phyloP scores from a whole-genome alignment of 331 rosid species.

The Ulmus americana region DNA sequence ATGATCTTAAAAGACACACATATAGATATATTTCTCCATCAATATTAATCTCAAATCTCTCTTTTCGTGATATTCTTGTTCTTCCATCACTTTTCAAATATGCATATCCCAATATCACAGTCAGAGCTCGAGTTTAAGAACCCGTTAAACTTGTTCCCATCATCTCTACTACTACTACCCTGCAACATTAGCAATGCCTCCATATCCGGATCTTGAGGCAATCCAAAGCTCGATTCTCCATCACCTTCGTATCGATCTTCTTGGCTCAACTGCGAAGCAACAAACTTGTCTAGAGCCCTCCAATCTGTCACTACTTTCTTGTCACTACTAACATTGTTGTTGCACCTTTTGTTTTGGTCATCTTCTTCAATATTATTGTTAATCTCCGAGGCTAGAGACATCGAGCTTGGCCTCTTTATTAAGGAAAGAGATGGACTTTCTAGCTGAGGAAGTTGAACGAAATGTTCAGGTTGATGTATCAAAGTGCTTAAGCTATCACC shows the following conservation, averaged over 20 bases:
- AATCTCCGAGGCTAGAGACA: constrained; percentile 36
- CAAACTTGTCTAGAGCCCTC: constrained; percentile 95
- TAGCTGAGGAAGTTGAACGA: constrained; percentile 69
- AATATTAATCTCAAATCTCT: not conserved
- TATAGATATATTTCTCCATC: not conserved
- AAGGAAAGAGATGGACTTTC: constrained; percentile 67
- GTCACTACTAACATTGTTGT: not conserved
- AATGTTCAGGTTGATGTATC: constrained; percentile 52
- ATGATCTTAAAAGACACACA: not conserved
- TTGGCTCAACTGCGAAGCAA: constrained; percentile 92
- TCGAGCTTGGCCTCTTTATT: constrained; percentile 51
- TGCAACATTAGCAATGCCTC: constrained; percentile 55
- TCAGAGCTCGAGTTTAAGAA: constrained; percentile 57
- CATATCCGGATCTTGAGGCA: constrained; percentile 28
- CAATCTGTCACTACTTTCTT: constrained; percentile 68
- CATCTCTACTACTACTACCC: constrained; percentile 38
- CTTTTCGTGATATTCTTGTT: not conserved
- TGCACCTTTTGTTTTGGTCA: constrained; percentile 15
- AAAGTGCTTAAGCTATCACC: constrained; percentile 38
- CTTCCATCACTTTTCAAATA: constrained; percentile 59
- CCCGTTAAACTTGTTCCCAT: constrained; percentile 45
- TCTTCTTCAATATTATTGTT: constrained; percentile 28
- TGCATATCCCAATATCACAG: constrained; percentile 82
- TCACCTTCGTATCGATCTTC: constrained; percentile 51
- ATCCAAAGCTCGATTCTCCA: constrained; percentile 51